Evolutionary conservation across 179 eudicot species (phyloP), one percentile per base, ranked within the genome.

Genomic region (Corrigiola litoralis): DNA sequence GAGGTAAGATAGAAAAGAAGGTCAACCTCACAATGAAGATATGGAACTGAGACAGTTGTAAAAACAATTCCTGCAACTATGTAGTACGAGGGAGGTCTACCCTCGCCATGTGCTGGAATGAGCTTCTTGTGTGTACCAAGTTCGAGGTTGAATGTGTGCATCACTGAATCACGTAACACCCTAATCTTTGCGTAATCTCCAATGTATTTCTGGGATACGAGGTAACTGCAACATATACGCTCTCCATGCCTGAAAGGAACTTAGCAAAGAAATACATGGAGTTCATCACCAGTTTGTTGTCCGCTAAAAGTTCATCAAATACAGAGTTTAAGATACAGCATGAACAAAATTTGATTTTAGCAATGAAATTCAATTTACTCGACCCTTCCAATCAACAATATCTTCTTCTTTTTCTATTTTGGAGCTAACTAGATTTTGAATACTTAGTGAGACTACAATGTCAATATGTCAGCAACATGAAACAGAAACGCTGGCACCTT

Each of bases 211-310:
- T 83, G 87, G 14, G 98, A 79, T 37, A 92, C 74, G 38, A 92
- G 92, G 71, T 92, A 92, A 68, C 88, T 84, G 57, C 87, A 89
- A 53, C 89, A 89, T 53, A 92, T 89, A 58, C 98, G 87, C 77
- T 87, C 95, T 37, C 96, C 96, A 61, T 81, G 83, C 82, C 95
- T 85, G 70, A 92, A 92, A 66, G 96, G 92, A 72, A 89, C 98
- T 89, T 82, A 32, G 4, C 31, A 55, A 32, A 9, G 48, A 48
- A 42, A 24, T 5, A 17, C 23, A 60, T 5, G 4, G 17, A 40
- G 21, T 66, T 32, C 20, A 13, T 54, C 11, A 11, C 27, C 21
- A 7, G 37, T 13, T 5, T 18, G 41, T 27, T 29, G 4, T 2
- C 58, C 55, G 27, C 6, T 11, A 25, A 11, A 6, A n/a, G 27